Evolutionary conservation across 768 basidiomycete genomes (phyloP), one percentile per base, ranked within the genome.

Genomic region (Termitomyces sp.): DNA sequence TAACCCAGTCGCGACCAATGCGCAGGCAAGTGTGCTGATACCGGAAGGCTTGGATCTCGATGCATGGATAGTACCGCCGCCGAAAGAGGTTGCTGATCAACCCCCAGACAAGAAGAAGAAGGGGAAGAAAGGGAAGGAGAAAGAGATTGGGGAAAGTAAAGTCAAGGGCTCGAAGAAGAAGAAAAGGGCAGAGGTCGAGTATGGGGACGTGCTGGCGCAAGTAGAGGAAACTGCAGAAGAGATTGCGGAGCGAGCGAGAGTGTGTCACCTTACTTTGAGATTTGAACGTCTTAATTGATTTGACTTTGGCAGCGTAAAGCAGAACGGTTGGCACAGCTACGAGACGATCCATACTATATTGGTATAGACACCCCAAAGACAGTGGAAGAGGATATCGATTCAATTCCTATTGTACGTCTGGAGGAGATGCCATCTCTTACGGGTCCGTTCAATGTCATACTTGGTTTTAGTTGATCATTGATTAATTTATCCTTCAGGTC

Each of bases 301-400:
- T 24, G 18, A 44, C 5, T 57, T 33, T 33, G 36, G 64, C 4
- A 97, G 94, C 80, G 84, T 45, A 87, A 85, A 63, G 86, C 83
- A 27, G 92, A 90, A 63, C 81, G 92, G 32, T 73, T 86, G 48
- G 93, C 88, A 50, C 84, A 87, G 58, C 77, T 87, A 61, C 83
- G 84, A 40, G 91, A 93, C 61, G 94, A 98, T 68, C 95, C 95
- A 4, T 97, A 94, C 73, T 95, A 97, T 71, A 86, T 97, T 62
- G 79, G 86, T 39, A 89, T 91, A 62, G 82, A 84, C 42, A 73
- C 69, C 54, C 75, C 82, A 1, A 76, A 71, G 55, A 61, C 68
- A 27, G 52, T 58, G 26, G 60, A 72, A 8, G 81, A 84, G 13
- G 93, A 97, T 67, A 63, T 97, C n/a, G 94, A 97, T 64, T 83